Evolutionary conservation across 1,139 yeast species (phyloP), one percentile per base, ranked within the genome.

Genomic region (Wickerhamomyces sp.): DNA sequence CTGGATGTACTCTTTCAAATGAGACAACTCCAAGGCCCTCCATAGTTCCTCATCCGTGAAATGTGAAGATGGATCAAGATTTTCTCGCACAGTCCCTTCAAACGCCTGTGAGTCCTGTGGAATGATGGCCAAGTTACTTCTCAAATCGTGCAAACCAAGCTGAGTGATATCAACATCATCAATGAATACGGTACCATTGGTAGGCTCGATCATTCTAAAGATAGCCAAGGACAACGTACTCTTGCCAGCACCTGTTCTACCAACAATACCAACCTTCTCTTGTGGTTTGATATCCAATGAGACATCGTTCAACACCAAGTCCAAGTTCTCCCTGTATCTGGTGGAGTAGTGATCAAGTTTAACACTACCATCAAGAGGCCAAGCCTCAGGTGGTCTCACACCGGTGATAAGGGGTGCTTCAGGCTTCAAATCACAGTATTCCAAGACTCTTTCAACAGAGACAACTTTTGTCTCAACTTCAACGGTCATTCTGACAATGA

Each of bases 211-310:
- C 41, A 84, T 65, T 43, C 95, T 66, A 62, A 82, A 84, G n/a
- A 84, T 57, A 0, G 91, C 82, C 48, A 82, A 58, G 1, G 86
- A 76, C 32, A 84, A 60, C 2, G 89, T 75, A 24, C 86, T 77
- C 55, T 84, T 84, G 16, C 95, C 95, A 1, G 93, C 89, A 28
- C 95, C 95, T 0, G 94, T 84, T 46, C 95, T 69, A 9, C 95
- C 95, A 14, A 83, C 91, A 42, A 84, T 77, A 29, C 94, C 94
- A 44, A 84, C 64, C 51, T 84, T 84, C 46, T 84, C 91, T 14
- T 62, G 62, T 4, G 86, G 67, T 21, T 68, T 63, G 39, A 84
- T 71, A 3, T 64, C 59, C 31, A 83, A 52, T 24, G 63, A 59
- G 33, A 84, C 63, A 31, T 72, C 63, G 34, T 68, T 70, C 49